phyloP scores from a whole-genome alignment of 768 basidiomycete genomes.

The Boletus reticuloceps region DNA sequence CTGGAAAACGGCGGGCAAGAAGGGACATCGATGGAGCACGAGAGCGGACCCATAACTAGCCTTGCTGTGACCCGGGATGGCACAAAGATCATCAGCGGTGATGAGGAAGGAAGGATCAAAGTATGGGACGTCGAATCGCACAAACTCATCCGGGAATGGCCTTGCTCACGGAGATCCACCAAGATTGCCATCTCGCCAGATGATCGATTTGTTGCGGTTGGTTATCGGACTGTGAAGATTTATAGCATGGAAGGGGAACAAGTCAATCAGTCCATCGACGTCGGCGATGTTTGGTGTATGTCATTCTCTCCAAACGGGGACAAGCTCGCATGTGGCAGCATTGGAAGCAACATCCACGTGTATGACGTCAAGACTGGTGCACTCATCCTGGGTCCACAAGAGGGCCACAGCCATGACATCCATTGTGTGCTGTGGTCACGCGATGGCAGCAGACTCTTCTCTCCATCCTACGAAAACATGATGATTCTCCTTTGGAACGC shows the following conservation, averaged over 20 bases:
- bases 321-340: not conserved
- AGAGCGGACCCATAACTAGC: rapidly evolving
- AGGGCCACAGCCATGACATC: no score
- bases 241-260: not conserved
- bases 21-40: not conserved
- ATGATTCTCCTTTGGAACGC: no score
- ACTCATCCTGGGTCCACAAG: no score
- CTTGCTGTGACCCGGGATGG: not conserved
- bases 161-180: rapidly evolving
- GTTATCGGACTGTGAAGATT: rapidly evolving
- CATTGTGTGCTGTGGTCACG: no score
- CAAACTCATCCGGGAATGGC: not conserved
- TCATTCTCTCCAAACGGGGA: not conserved
- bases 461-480: no score
- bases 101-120: not conserved
- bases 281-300: not conserved
- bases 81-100: not conserved
- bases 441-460: no score
- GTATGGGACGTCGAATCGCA: not conserved
- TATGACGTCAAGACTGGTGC: no score
- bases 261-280: not conserved
- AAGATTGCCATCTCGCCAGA: not conserved
- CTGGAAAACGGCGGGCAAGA: not conserved
- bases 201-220: not conserved
- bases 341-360: no score